Evolutionary conservation across 768 basidiomycete genomes (phyloP).

Genomic region (Erythrobasidium yunnanense): DNA sequence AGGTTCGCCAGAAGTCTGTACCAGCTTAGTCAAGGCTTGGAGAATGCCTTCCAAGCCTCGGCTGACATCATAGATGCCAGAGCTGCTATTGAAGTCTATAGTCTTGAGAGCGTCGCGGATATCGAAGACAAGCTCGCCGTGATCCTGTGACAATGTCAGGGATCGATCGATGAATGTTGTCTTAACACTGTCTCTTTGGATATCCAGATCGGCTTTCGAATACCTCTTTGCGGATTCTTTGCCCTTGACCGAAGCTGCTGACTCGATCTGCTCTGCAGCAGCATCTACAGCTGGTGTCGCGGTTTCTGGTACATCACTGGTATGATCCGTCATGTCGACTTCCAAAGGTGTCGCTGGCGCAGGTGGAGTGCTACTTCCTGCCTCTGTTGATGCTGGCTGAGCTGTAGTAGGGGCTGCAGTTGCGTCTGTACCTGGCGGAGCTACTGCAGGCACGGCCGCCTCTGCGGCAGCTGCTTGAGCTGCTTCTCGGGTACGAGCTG

Average conservation of each 20-base stretch:
- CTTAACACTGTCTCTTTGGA: slow-evolving; percentile 56
- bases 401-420: not conserved
- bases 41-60: slow-evolving; percentile 62
- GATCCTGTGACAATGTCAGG: slow-evolving; percentile 69
- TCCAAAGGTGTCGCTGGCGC: slow-evolving; percentile 32
- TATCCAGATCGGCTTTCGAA: slow-evolving; percentile 49
- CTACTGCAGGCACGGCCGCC: not conserved
- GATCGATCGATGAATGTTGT: slow-evolving; percentile 58
- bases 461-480: slow-evolving; percentile 25
- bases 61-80: slow-evolving; percentile 49
- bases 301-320: not conserved
- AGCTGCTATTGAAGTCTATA: slow-evolving; percentile 31
- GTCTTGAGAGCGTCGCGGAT: slow-evolving; percentile 61
- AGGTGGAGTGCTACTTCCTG: not conserved
- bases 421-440: not conserved
- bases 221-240: slow-evolving; percentile 23
- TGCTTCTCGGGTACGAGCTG: slow-evolving; percentile 30
- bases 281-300: not conserved
- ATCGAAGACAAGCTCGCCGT: slow-evolving; percentile 79
- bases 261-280: slow-evolving; percentile 25
- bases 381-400: not conserved
- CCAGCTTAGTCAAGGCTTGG: slow-evolving; percentile 60
- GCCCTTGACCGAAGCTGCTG: not conserved
- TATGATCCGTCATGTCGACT: slow-evolving; percentile 33
- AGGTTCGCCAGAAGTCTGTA: slow-evolving; percentile 34